These are phyloP conservation scores for Lactifluus piperatus DNA, from an alignment of 768 basidiomycete genomes.

Conservation along the genomic window DNA sequence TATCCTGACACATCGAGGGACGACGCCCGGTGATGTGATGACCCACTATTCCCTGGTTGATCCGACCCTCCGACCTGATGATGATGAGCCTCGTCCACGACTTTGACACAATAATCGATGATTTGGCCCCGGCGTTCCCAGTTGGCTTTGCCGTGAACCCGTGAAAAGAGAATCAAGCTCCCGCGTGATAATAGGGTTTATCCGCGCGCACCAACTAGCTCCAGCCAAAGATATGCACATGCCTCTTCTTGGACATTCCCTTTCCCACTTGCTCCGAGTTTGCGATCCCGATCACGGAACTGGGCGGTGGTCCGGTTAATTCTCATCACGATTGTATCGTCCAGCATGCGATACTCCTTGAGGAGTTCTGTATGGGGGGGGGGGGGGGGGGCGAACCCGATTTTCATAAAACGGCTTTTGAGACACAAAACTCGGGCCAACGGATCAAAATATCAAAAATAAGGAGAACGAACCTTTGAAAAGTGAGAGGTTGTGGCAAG, in stretches of 20 bases:
- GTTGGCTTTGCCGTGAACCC: conserved; percentile 28
- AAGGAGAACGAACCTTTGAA: conserved; percentile 54
- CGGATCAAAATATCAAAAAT: not conserved
- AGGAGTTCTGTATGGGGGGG: conserved; percentile 50
- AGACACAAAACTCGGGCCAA: not conserved
- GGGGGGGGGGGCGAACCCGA: too few species aligned
- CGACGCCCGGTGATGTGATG: conserved; percentile 29
- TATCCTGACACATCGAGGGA: conserved; percentile 50
- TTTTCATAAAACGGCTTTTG: not conserved
- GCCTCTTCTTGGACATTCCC: conserved; percentile 63
- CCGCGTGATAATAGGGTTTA: conserved; percentile 20
- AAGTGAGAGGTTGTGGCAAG: conserved; percentile 64
- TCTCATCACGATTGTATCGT: conserved; percentile 74
- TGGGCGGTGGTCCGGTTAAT: conserved; percentile 71
- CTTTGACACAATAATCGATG: conserved; percentile 64
- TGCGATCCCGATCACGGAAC: conserved; percentile 62
- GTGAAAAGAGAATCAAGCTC: conserved; percentile 37
- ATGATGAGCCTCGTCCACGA: conserved; percentile 58
- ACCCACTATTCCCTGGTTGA: conserved; percentile 34
- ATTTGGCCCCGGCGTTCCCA: conserved; percentile 71
- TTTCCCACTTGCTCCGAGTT: conserved; percentile 31
- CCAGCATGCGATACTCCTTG: conserved; percentile 71
- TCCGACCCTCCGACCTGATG: conserved; percentile 43
- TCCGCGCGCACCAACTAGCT: conserved; percentile 53
- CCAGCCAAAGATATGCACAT: conserved; percentile 68